Conservation (phyloP, 495 filamentous ascomycete genomes). For the Daldinia caldariorum region DNA sequence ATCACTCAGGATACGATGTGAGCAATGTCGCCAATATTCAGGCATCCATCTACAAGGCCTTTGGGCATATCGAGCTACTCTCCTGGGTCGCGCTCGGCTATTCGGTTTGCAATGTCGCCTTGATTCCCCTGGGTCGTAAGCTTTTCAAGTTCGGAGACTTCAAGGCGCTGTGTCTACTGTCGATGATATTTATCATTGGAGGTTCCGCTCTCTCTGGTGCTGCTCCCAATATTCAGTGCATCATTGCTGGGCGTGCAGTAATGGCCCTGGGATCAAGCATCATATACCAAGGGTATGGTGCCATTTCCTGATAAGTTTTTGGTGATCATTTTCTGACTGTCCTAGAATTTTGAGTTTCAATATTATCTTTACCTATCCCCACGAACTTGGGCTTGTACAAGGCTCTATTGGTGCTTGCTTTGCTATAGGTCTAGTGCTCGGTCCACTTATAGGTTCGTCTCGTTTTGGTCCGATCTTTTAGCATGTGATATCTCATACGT, state of each 20-base stretch:
- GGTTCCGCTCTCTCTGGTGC: slow-evolving; percentile 64
- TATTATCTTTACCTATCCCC: slow-evolving; percentile 54
- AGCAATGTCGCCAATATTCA: slow-evolving; percentile 37
- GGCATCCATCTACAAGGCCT: slow-evolving; percentile 32
- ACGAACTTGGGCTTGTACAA: slow-evolving; percentile 60
- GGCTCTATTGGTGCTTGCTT: slow-evolving; percentile 53
- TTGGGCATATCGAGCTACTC: slow-evolving; percentile 39
- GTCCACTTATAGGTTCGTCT: slow-evolving; percentile 65
- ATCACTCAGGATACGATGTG: slow-evolving; percentile 27
- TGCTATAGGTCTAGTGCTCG: slow-evolving; percentile 63
- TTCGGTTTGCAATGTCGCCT: slow-evolving; percentile 55
- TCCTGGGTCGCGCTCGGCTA: slow-evolving; percentile 52
- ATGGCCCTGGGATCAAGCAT: slow-evolving; percentile 55
- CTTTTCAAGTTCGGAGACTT: slow-evolving; percentile 62
- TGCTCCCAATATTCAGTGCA: slow-evolving; percentile 59
- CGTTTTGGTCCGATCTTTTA: neutral
- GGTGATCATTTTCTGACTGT: slow-evolving; percentile 14
- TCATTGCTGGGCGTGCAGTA: slow-evolving; percentile 61
- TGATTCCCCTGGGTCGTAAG: slow-evolving; percentile 54
- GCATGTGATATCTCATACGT: neutral
- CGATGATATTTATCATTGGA: slow-evolving; percentile 59
- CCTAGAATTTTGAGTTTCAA: slow-evolving; percentile 53
- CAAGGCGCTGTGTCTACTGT: slow-evolving; percentile 62
- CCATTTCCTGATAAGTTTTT: too few species aligned
- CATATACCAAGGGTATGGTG: slow-evolving; percentile 56